Percentiles rank a stretch among this genome's conserved stretches.
These are phyloP conservation scores for Colletotrichum sp. DNA, from an alignment of 2,329 filamentous ascomycete genomes.

Conservation along the genomic window DNA sequence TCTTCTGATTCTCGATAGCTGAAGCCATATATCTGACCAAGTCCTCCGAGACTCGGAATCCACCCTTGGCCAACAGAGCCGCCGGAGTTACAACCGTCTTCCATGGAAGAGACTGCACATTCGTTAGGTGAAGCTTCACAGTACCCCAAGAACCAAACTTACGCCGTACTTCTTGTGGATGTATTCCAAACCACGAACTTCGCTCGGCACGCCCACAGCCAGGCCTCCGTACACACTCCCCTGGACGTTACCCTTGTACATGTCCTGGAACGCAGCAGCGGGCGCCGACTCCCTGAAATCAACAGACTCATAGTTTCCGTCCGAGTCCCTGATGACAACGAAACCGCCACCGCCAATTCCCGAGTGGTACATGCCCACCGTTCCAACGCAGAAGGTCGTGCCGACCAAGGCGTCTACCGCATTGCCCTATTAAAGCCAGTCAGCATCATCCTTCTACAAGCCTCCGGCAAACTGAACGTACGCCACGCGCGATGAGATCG, in stretches of 20 bases:
- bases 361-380: conserved; percentile 77
- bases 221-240: conserved; percentile 76
- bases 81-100: conserved; percentile 75
- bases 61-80: conserved; percentile 73
- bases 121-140: neutral
- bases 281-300: conserved; percentile 93
- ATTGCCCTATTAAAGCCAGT: conserved; percentile 59
- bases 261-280: conserved; percentile 79
- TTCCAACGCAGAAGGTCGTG: conserved; percentile 77
- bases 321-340: conserved; percentile 74
- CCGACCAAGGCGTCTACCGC: conserved; percentile 79
- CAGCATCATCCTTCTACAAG: neutral
- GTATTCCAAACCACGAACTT: conserved; percentile 79
- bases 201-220: conserved; percentile 74
- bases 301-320: conserved; percentile 83
- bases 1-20: conserved; percentile 39
- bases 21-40: conserved; percentile 74
- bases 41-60: conserved; percentile 77
- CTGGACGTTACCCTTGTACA: conserved; percentile 76
- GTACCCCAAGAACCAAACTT: conserved; percentile 23
- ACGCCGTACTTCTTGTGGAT: conserved; percentile 76
- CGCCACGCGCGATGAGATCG: conserved; percentile 61
- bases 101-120: conserved; percentile 64
- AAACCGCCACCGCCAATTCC: conserved; percentile 93
- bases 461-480: conserved; percentile 31